These are phyloP conservation scores for Trichophyton mentagrophytes DNA, from an alignment of 2,329 filamentous ascomycete genomes.

Conservation along the genomic window DNA sequence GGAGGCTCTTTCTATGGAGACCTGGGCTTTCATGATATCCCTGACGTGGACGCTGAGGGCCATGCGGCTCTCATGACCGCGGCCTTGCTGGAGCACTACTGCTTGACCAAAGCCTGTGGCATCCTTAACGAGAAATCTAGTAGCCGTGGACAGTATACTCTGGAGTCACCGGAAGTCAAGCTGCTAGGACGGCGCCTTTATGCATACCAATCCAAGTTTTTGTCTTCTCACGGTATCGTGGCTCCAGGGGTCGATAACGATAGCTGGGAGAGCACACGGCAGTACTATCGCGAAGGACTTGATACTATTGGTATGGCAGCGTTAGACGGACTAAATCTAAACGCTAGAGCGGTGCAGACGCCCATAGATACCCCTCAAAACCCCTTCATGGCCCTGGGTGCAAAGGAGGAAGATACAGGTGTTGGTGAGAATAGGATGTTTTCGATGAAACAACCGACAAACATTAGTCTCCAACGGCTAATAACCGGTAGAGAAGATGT, in stretches of 20 bases:
- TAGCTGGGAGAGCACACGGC: constrained; percentile 23
- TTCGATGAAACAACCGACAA: neutral
- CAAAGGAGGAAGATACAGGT: neutral
- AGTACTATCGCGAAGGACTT: constrained; percentile 33
- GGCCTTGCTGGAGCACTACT: constrained; percentile 35
- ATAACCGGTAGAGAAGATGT: constrained; percentile 9
- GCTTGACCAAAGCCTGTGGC: constrained; percentile 32
- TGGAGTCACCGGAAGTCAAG: constrained; percentile 31
- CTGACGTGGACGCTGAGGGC: constrained; percentile 23
- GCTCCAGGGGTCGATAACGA: constrained; percentile 29
- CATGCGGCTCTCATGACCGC: constrained; percentile 33
- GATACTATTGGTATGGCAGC: constrained; percentile 29
- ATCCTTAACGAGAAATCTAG: constrained; percentile 31
- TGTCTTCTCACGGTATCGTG: constrained; percentile 31
- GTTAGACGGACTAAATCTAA: constrained; percentile 21
- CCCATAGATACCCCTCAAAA: neutral
- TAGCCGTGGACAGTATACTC: constrained; percentile 24
- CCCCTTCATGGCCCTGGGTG: neutral
- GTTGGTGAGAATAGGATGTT: neutral
- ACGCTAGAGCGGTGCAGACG: neutral
- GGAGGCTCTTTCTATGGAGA: constrained; percentile 6
- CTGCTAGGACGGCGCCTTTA: constrained; percentile 32
- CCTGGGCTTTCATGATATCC: constrained; percentile 9
- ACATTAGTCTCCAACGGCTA: constrained; percentile 6
- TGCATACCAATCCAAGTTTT: constrained; percentile 30